These are phyloP conservation scores for Pseudogymnoascus sp. DNA, from an alignment of 2,329 filamentous ascomycete genomes.

Conservation along the genomic window DNA sequence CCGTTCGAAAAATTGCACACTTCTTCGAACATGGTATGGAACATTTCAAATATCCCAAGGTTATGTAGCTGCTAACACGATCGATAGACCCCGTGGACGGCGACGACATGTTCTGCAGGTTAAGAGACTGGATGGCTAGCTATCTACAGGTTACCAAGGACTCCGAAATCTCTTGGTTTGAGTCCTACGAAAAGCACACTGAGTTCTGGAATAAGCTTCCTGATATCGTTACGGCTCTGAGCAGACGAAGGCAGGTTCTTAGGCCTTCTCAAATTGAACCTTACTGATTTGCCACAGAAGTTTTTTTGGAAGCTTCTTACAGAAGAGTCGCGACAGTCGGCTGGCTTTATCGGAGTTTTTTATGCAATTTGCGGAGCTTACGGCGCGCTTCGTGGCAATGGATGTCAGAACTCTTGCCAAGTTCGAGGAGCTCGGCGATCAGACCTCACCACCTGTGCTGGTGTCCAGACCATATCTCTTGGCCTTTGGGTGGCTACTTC, in stretches of 20 bases:
- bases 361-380: conserved; percentile 35
- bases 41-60: conserved; percentile 20
- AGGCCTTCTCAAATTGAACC: neutral
- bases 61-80: conserved; percentile 20
- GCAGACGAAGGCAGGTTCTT: conserved; percentile 34
- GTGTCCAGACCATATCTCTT: conserved; percentile 39
- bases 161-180: conserved; percentile 30
- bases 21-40: conserved; percentile 32
- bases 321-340: conserved; percentile 17
- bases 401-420: conserved; percentile 34
- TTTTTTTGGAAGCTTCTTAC: conserved; percentile 26
- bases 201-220: conserved; percentile 47
- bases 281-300: conserved; percentile 20
- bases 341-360: conserved; percentile 24
- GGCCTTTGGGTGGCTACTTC: conserved; percentile 34
- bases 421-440: conserved; percentile 22
- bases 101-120: conserved; percentile 34
- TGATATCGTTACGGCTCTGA: conserved; percentile 37
- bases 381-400: conserved; percentile 43
- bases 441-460: conserved; percentile 31
- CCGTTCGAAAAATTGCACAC: conserved; percentile 22
- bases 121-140: conserved; percentile 43
- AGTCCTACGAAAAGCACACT: conserved; percentile 37
- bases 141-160: conserved; percentile 37
- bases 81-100: conserved; percentile 35